Evolutionary conservation across 441 rosid genomes (phyloP).

Genomic region (Brassica hybrid): DNA sequence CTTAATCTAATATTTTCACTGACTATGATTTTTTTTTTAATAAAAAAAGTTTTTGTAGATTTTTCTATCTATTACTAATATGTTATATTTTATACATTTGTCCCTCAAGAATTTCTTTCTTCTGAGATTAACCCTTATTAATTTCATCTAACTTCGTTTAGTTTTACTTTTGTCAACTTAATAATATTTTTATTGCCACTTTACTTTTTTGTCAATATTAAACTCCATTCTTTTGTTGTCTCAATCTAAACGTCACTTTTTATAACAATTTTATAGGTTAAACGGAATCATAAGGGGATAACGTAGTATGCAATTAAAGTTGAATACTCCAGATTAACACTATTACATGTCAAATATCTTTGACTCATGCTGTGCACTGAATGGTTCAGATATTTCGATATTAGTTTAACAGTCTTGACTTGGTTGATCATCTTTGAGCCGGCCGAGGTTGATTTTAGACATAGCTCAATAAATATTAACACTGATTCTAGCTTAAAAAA

Average conservation of each 20-base stretch:
- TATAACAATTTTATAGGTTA: not conserved
- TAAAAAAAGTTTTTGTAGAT: not conserved
- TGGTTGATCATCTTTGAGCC: too few species aligned
- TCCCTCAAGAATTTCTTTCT: not conserved
- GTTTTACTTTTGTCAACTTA: not conserved
- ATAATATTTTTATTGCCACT: not conserved
- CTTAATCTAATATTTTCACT: not conserved
- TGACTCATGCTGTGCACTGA: too few species aligned
- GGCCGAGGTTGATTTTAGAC: too few species aligned
- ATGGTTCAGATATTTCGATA: too few species aligned
- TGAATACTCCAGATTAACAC: too few species aligned
- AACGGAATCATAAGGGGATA: too few species aligned
- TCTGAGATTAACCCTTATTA: not conserved
- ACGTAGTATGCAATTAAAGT: too few species aligned
- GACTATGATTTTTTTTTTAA: too few species aligned
- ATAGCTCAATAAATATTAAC: too few species aligned
- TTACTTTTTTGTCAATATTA: not conserved
- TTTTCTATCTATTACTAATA: not conserved
- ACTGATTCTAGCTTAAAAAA: too few species aligned
- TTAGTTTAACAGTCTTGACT: too few species aligned
- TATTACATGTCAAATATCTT: too few species aligned
- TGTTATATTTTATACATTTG: not conserved
- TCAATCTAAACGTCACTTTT: not conserved
- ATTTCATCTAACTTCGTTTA: not conserved
- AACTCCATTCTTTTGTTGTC: not conserved